phyloP scores from a whole-genome alignment of 305 asterid species.

The Fraxinus greggii region DNA sequence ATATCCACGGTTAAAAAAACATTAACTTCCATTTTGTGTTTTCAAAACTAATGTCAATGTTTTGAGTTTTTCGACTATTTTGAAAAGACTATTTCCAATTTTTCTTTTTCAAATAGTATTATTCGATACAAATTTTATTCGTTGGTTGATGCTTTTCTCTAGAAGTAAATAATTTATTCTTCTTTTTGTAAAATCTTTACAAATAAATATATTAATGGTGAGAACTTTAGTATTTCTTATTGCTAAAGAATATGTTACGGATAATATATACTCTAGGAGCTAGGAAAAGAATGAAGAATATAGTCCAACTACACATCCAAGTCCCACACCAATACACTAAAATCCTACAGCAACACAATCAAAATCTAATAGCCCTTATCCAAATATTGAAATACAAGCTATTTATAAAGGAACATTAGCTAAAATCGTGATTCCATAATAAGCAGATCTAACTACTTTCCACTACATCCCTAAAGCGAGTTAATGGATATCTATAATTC shows the following conservation, averaged over 20 bases:
- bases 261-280: neutral
- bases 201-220: neutral
- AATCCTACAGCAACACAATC: neutral
- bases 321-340: neutral
- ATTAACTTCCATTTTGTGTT: neutral
- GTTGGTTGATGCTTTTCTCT: neutral
- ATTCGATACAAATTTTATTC: neutral
- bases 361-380: neutral
- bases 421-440: neutral
- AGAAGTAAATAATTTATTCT: neutral
- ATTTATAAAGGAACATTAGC: neutral
- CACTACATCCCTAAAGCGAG: neutral
- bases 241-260: neutral
- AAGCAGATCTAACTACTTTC: neutral
- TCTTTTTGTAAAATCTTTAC: neutral
- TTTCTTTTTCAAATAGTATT: neutral
- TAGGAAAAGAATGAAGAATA: neutral
- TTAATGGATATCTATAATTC: neutral
- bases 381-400: neutral
- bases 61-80: neutral
- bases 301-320: neutral
- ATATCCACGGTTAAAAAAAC: neutral
- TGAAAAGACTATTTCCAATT: neutral
- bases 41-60: neutral
- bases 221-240: neutral